Conservation (phyloP, 2,329 filamentous ascomycete genomes). For the Metarhizium humberi region DNA sequence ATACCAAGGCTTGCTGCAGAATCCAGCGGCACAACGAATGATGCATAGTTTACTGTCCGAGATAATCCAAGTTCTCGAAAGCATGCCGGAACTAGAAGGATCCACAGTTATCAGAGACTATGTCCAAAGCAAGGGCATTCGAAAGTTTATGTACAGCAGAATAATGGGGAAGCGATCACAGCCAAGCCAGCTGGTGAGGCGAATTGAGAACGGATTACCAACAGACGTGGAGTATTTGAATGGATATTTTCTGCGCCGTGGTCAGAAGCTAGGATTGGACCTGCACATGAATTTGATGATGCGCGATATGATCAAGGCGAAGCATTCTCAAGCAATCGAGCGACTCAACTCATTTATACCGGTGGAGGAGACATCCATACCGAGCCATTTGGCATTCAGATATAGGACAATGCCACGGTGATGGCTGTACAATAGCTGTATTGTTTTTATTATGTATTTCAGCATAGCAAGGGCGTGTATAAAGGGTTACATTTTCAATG, state of each 20-base stretch:
- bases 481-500: background rate
- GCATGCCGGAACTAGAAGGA: slow-evolving; percentile 62
- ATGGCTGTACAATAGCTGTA: background rate
- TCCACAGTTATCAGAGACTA: slow-evolving; percentile 46
- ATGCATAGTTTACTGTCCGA: slow-evolving; percentile 68
- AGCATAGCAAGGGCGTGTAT: slow-evolving; percentile 8
- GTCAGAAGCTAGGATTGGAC: slow-evolving; percentile 61
- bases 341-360: slow-evolving; percentile 24
- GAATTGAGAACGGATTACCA: slow-evolving; percentile 48
- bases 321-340: slow-evolving; percentile 31
- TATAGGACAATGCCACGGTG: slow-evolving; percentile 11
- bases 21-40: slow-evolving; percentile 53
- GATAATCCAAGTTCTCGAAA: slow-evolving; percentile 59
- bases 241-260: slow-evolving; percentile 73
- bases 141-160: slow-evolving; percentile 42
- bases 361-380: slow-evolving; percentile 25
- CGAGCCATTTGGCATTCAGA: slow-evolving; percentile 13
- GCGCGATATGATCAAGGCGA: slow-evolving; percentile 63
- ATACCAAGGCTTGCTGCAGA: slow-evolving; percentile 63
- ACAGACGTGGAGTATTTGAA: slow-evolving; percentile 82
- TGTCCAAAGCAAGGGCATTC: slow-evolving; percentile 50
- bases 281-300: slow-evolving; percentile 66
- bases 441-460: background rate
- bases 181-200: slow-evolving; percentile 56
- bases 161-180: slow-evolving; percentile 36